Evolutionary conservation across 2,329 filamentous ascomycete species (phyloP).

Genomic region (Rutstroemia sp.): DNA sequence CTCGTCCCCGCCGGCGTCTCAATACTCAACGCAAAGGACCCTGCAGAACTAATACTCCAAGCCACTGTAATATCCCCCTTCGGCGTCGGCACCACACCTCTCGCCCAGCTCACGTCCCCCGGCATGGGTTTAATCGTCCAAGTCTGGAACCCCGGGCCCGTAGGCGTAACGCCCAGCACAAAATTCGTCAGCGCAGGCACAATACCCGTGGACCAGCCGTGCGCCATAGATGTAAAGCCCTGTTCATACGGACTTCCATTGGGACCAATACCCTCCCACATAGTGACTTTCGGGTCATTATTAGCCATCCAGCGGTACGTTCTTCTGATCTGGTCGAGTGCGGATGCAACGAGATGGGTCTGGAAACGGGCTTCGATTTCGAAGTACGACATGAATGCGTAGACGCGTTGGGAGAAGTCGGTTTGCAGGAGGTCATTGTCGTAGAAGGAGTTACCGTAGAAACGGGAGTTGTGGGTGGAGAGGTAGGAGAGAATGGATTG

Average conservation of each 20-base stretch:
- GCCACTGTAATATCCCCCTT: conserved; percentile 32
- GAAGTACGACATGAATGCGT: conserved; percentile 46
- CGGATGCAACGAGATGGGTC: conserved; percentile 29
- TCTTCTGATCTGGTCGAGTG: conserved; percentile 38
- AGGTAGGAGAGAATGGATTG: conserved; percentile 35
- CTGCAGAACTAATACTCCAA: conserved; percentile 30
- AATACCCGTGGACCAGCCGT: conserved; percentile 45
- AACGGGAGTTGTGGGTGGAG: conserved; percentile 28
- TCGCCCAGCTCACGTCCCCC: conserved; percentile 35
- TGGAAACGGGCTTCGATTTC: conserved; percentile 43
- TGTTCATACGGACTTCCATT: conserved; percentile 38
- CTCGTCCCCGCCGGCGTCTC: conserved; percentile 25
- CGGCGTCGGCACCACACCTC: conserved; percentile 37
- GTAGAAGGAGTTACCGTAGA: conserved; percentile 46
- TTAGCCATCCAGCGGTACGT: conserved; percentile 44
- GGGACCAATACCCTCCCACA: conserved; percentile 44
- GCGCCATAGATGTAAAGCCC: conserved; percentile 41
- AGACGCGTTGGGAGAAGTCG: conserved; percentile 39
- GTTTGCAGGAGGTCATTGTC: conserved; percentile 35
- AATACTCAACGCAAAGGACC: conserved; percentile 27
- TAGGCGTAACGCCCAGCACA: conserved; percentile 40
- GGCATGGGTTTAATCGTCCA: conserved; percentile 36
- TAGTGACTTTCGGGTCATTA: conserved; percentile 39
- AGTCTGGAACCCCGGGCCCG: conserved; percentile 35
- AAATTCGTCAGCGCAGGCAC: conserved; percentile 39